Evolutionary conservation across 2,329 filamentous ascomycete genomes (phyloP).

Genomic region (Incumbomyces delicatus): DNA sequence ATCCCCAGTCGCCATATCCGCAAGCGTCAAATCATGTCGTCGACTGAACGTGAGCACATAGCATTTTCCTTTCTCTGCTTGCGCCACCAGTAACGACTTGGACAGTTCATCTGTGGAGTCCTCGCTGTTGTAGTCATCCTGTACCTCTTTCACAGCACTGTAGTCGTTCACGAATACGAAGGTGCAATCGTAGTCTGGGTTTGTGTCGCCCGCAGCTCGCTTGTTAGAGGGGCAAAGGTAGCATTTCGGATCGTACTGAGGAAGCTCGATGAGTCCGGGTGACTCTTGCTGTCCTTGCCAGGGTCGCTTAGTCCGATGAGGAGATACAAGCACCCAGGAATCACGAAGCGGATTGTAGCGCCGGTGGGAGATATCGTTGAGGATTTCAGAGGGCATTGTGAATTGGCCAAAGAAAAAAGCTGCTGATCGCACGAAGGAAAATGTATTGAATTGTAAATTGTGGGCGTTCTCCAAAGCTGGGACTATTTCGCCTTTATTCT

Average conservation of each 20-base stretch:
- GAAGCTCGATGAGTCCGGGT: conserved; percentile 57
- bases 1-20: conserved; percentile 68
- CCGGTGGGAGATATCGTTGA: conserved; percentile 93
- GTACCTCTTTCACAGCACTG: conserved; percentile 88
- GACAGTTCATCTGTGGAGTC: conserved; percentile 47
- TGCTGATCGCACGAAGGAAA: neutral
- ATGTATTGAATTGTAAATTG: neutral
- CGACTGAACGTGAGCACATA: conserved; percentile 94
- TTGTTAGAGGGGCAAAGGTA: conserved; percentile 91
- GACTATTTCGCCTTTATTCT: too few relatives aligned
- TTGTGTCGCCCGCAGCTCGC: conserved; percentile 74
- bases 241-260: conserved; percentile 80
- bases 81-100: conserved; percentile 66
- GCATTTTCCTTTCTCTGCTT: conserved; percentile 87
- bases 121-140: conserved; percentile 59
- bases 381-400: conserved; percentile 61
- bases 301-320: conserved; percentile 89
- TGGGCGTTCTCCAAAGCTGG: too few relatives aligned
- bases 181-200: conserved; percentile 76
- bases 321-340: conserved; percentile 88
- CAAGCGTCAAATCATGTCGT: conserved; percentile 81
- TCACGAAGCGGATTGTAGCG: conserved; percentile 87
- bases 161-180: conserved; percentile 98
- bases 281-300: conserved; percentile 86
- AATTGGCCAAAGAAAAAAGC: too few relatives aligned